A percentile compares a stretch with the other conserved stretches of the same genome.
These are phyloP conservation scores for Euphorbia corollata DNA, from an alignment of 441 rosid genomes.

Conservation along the genomic window DNA sequence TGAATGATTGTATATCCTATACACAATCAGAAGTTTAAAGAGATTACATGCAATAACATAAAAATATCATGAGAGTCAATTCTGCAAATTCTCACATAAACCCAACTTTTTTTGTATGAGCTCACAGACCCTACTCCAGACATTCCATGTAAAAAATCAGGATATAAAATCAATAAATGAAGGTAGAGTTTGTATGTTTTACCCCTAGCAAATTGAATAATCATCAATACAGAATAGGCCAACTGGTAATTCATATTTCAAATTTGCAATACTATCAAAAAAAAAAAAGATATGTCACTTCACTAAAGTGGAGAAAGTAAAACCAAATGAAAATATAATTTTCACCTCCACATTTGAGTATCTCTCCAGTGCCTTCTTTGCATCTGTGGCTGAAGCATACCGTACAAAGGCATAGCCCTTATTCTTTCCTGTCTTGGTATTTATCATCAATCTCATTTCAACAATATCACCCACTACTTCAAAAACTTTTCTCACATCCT, in stretches of 20 bases:
- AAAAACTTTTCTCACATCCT: constrained; percentile 28
- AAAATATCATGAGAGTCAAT: not conserved
- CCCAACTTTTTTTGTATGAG: not conserved
- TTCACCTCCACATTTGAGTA: constrained; percentile 25
- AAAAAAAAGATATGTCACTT: not conserved
- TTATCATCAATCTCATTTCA: constrained; percentile 21
- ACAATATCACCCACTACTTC: constrained; percentile 29
- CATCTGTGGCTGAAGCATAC: constrained; percentile 29
- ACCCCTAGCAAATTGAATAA: not conserved
- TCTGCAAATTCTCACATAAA: not conserved
- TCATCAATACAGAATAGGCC: not conserved
- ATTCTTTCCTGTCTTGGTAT: constrained; percentile 24
- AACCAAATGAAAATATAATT: not conserved
- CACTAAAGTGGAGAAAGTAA: constrained; percentile 1
- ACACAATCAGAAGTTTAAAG: not conserved
- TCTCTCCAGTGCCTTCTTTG: constrained; percentile 30
- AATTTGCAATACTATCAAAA: not conserved
- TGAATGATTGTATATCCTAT: not conserved
- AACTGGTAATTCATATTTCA: not conserved
- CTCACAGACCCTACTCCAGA: not conserved
- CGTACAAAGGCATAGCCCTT: constrained; percentile 32
- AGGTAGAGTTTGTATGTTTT: not conserved
- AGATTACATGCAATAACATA: not conserved
- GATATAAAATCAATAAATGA: not conserved
- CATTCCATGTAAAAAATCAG: not conserved